These are phyloP conservation scores for Purshia tridentata DNA, from an alignment of 306 rosid species.

Conservation along the genomic window DNA sequence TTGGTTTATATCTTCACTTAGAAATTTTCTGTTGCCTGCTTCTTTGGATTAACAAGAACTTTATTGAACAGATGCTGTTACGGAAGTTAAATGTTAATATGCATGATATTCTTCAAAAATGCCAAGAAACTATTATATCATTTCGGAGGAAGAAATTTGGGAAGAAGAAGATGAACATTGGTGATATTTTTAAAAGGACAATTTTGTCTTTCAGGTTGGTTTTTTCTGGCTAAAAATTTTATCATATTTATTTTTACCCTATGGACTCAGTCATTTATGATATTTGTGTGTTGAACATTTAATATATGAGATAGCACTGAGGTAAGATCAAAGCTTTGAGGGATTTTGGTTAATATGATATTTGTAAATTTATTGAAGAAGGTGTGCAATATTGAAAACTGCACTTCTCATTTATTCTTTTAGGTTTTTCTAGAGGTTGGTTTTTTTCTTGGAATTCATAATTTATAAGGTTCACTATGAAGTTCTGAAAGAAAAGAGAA, in stretches of 20 bases:
- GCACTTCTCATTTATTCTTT: neutral
- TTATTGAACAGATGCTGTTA: slow-evolving; percentile 55
- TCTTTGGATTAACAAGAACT: slow-evolving; percentile 20
- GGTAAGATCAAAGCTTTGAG: neutral
- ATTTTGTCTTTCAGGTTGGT: slow-evolving; percentile 57
- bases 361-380: neutral
- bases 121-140: slow-evolving; percentile 53
- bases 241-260: slow-evolving; percentile 4
- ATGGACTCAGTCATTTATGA: slow-evolving; percentile 18
- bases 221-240: neutral
- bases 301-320: neutral
- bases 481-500: neutral
- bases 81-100: slow-evolving; percentile 47
- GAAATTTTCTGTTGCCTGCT: slow-evolving; percentile 12
- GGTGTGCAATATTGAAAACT: neutral
- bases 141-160: slow-evolving; percentile 50
- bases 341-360: neutral
- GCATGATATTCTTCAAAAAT: slow-evolving; percentile 53
- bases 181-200: slow-evolving; percentile 38
- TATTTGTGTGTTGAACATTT: neutral
- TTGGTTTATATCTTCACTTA: slow-evolving; percentile 15
- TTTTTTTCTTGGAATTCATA: neutral
- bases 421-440: neutral
- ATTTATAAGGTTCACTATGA: neutral
- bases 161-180: slow-evolving; percentile 59